phyloP scores from a whole-genome alignment of 108 stramenopile species.

The Fistulifera pelliculosa region DNA sequence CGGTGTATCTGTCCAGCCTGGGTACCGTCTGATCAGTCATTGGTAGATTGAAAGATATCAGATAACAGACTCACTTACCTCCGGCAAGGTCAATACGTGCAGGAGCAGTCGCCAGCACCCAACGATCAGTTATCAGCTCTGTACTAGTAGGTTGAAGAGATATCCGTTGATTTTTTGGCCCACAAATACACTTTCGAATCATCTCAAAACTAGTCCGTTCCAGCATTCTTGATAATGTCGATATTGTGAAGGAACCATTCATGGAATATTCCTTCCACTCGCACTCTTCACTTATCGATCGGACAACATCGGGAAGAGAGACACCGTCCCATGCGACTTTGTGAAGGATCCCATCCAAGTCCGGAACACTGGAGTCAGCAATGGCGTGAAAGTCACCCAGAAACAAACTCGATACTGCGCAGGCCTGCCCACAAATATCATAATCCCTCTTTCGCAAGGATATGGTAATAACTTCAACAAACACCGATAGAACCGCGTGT shows the following conservation, averaged over 20 bases:
- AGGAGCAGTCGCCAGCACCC: conserved; percentile 57
- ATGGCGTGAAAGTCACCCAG: no score
- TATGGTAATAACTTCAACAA: neutral
- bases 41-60: no score
- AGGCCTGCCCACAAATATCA: conserved; percentile 22
- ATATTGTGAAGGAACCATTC: neutral
- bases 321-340: neutral
- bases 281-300: neutral
- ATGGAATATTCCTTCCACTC: neutral
- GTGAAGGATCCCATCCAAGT: no score
- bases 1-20: conserved; percentile 87
- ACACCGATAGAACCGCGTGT: neutral
- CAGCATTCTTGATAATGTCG: conserved; percentile 14
- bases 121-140: conserved; percentile 8
- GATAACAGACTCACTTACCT: no score
- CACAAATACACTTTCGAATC: conserved; percentile 37
- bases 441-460: conserved; percentile 15
- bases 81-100: conserved; percentile 77
- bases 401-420: neutral
- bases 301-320: neutral
- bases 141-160: neutral
- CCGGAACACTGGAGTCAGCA: no score
- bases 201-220: conserved; percentile 29
- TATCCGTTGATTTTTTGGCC: neutral
- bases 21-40: no score